Evolutionary conservation across 2,329 filamentous ascomycete species (phyloP).

Genomic region (Phaeosphaeriaceae sp.): DNA sequence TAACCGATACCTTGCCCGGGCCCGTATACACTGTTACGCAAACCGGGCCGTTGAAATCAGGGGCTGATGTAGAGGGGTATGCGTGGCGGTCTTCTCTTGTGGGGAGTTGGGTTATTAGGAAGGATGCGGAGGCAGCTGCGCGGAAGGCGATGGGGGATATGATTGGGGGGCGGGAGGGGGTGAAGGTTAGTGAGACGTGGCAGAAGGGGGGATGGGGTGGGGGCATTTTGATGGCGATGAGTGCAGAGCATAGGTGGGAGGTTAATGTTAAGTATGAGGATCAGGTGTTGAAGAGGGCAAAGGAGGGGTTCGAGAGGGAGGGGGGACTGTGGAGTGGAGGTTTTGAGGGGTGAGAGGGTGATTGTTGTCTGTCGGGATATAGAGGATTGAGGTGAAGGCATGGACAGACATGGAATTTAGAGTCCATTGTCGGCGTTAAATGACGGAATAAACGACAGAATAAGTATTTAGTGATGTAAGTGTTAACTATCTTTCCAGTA

Average conservation of each 20-base stretch:
- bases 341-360: not conserved
- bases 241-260: conserved; percentile 19
- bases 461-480: no score
- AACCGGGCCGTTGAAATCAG: conserved; percentile 17
- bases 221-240: conserved; percentile 26
- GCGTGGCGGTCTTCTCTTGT: conserved; percentile 8
- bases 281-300: conserved; percentile 18
- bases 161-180: conserved; percentile 6
- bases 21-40: conserved; percentile 26
- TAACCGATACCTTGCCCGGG: conserved; percentile 12
- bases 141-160: conserved; percentile 17
- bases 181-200: conserved; percentile 16
- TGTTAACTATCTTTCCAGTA: no score
- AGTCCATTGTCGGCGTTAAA: no score
- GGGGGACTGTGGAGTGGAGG: conserved; percentile 2
- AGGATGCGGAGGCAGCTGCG: conserved; percentile 17
- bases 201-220: conserved; percentile 9
- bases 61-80: conserved; percentile 6
- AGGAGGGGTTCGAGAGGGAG: conserved; percentile 9
- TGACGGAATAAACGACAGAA: no score
- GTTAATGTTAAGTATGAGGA: conserved; percentile 27
- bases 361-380: not conserved
- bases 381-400: no score
- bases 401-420: no score
- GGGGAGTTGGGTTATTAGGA: conserved; percentile 8